Base-by-base conservation (phyloP, 345 rosid genomes). In the Salix arbutifolia region DNA sequence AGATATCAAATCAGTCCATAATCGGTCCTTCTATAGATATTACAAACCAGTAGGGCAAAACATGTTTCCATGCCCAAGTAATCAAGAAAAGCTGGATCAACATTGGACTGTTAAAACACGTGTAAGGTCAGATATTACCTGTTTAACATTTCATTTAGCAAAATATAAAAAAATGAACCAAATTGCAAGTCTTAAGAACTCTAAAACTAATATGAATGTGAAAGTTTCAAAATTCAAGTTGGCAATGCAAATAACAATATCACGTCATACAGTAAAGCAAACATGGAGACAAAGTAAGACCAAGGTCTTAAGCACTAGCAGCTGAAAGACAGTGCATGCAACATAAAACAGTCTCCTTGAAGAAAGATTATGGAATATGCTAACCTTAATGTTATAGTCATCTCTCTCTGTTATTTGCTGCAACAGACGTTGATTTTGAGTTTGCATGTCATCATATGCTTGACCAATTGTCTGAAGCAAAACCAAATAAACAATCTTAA, bases 311-410 rank as follows among this genome's bases (percentile, higher is more conserved):
- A 38, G 26, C 65, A 25, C 14, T 30, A 19, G 8, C 28, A 74
- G 25, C 46, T 58, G 13, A 33, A 17, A n/a, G 25, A 19, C 35
- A 58, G 37, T 26, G 23, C 18, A 73, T 37, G 76, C 25, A 10
- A 1, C 67, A 38, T 37, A 23, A 40, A 23, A 67, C n/a, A 11
- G 37, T 65, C 40, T 67, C 25, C 19, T 42, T 5, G 14, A 25
- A 16, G 18, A 71, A 21, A 14, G 23, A 42, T 7, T 65, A 18
- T 3, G 61, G 18, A 37, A 46, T 28, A 68, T 30, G 42, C 61
- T 81, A 72, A 95, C 98, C 98, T 96, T 96, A 72, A 92, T 91
- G 83, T 96, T 96, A 85, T 96, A 96, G 81, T 94, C 99, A 89
- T 96, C 98, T 75, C 97, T 87, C 82, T 96, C 99, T 12, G 99